A percentile compares a stretch with the other conserved stretches of the same genome.
Evolutionary conservation across 192 early-diverging fungal genomes (phyloP).

Genomic region (Dispira parvispora): DNA sequence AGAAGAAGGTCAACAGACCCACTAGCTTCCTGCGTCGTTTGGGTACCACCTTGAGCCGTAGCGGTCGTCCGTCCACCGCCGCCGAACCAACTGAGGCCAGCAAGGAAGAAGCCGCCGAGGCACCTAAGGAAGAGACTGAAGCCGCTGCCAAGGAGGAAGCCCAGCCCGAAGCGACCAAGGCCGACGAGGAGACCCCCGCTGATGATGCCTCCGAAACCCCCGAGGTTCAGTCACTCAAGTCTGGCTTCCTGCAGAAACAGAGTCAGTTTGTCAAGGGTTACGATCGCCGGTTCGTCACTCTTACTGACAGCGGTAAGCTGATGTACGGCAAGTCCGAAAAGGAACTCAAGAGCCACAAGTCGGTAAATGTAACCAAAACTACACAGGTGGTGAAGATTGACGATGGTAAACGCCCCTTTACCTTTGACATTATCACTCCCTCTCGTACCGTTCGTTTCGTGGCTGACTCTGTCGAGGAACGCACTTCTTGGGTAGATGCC

Average conservation of each 20-base stretch:
- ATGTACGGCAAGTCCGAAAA: conserved; percentile 8
- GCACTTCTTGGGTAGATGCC: conserved; percentile 9
- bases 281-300: conserved; percentile 7
- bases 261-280: conserved; percentile 9
- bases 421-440: conserved; percentile 5
- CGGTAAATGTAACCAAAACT: background rate
- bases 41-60: background rate
- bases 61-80: background rate
- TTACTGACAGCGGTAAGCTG: background rate
- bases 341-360: background rate
- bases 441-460: conserved; percentile 1
- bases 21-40: conserved; percentile 2
- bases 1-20: background rate
- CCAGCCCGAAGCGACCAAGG: background rate
- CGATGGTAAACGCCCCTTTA: conserved; percentile 10
- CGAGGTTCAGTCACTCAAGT: background rate
- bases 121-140: background rate
- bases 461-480: conserved; percentile 6
- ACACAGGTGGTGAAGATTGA: conserved; percentile 1
- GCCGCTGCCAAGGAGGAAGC: background rate
- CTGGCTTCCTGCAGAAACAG: conserved; percentile 10
- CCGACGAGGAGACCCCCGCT: background rate
- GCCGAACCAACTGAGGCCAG: background rate
- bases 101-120: background rate
- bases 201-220: background rate